Percentiles rank a stretch among this genome's conserved stretches.
Evolutionary conservation across 176 grass and related monocot species (phyloP).

Genomic region (Olyra latifolia): DNA sequence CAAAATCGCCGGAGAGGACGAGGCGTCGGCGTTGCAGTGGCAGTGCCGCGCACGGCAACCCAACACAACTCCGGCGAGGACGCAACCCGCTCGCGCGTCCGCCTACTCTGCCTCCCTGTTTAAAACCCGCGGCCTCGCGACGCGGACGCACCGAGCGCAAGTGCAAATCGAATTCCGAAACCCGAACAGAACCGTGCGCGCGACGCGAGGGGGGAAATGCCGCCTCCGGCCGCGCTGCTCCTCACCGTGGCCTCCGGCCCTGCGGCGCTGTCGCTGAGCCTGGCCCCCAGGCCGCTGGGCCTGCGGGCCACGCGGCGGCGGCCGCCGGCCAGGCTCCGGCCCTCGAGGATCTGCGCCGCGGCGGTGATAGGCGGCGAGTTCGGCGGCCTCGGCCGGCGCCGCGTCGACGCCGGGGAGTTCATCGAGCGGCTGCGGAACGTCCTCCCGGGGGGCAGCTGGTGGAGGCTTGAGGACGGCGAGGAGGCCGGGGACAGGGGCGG

Average conservation of each 20-base stretch:
- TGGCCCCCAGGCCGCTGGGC: background rate
- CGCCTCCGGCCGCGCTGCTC: slow-evolving; percentile 16
- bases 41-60: slow-evolving; percentile 40
- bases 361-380: slow-evolving; percentile 39
- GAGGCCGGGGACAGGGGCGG: slow-evolving; percentile 30
- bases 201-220: slow-evolving; percentile 15
- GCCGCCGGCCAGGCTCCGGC: background rate
- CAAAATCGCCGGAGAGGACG: slow-evolving; percentile 14
- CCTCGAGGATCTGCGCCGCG: slow-evolving; percentile 34
- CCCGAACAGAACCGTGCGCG: slow-evolving; percentile 14
- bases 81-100: background rate
- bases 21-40: slow-evolving; percentile 3
- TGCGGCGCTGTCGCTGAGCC: slow-evolving; percentile 1
- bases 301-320: background rate
- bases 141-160: no score
- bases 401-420: slow-evolving; percentile 47
- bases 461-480: slow-evolving; percentile 77
- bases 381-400: slow-evolving; percentile 28
- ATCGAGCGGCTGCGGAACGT: slow-evolving; percentile 57
- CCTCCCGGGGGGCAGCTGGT: slow-evolving; percentile 83
- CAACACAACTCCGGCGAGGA: slow-evolving; percentile 31
- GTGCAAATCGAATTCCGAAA: background rate
- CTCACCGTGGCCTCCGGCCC: slow-evolving; percentile 18
- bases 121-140: background rate
- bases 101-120: background rate